Conservation (phyloP, 805 yeast species). For the Kluyveromyces aestuarii region DNA sequence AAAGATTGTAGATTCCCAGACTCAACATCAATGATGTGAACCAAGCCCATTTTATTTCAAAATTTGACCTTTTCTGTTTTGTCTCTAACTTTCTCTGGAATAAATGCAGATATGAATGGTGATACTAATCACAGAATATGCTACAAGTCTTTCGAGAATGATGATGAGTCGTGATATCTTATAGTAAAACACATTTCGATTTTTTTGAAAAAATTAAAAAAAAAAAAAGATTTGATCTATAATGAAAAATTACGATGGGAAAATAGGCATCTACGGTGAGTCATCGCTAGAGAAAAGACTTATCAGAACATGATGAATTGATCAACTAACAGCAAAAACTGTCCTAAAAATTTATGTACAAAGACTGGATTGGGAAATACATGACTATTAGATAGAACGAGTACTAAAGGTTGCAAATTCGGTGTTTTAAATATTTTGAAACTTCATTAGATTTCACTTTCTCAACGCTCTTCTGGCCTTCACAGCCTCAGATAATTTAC, state of each 20-base stretch:
- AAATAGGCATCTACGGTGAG: not conserved
- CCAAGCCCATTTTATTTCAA: constrained; percentile 12
- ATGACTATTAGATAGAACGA: not conserved
- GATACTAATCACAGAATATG: no score
- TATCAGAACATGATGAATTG: no score
- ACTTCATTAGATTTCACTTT: constrained; percentile 7
- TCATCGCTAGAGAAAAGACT: not conserved
- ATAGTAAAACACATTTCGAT: no score
- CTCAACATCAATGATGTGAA: constrained; percentile 78
- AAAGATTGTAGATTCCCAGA: constrained; percentile 91
- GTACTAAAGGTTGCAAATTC: not conserved
- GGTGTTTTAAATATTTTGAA: not conserved
- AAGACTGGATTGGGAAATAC: not conserved
- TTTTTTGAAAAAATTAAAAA: no score
- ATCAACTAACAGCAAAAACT: no score
- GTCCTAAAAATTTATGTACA: not conserved
- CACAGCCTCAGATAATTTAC: constrained; percentile 73
- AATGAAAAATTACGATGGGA: no score
- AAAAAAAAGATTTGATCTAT: not conserved
- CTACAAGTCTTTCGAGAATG: not conserved
- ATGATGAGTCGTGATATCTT: not conserved
- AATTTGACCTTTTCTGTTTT: not conserved
- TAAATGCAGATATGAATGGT: not conserved
- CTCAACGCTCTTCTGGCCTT: constrained; percentile 57
- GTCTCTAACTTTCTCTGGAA: no score